Evolutionary conservation across 2,329 filamentous ascomycete species (phyloP).

Genomic region (Xylariales sp.): DNA sequence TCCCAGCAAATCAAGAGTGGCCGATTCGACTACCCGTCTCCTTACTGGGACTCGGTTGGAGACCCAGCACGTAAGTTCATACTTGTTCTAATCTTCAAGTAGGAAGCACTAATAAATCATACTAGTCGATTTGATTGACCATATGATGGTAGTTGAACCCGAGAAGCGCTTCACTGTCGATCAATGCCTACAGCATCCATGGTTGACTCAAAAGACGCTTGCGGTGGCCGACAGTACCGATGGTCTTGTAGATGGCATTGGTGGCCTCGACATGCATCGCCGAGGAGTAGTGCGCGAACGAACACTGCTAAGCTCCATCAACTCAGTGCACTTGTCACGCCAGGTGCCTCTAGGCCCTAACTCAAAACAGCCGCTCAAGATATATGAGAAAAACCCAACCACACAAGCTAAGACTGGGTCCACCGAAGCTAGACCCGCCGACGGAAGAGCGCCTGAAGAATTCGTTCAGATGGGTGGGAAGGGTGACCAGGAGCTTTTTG

Average conservation of each 20-base stretch:
- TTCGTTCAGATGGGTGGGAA: conserved; percentile 89
- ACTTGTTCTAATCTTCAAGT: conserved; percentile 1
- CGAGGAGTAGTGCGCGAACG: conserved; percentile 84
- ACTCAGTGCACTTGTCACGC: conserved; percentile 71
- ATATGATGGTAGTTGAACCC: conserved; percentile 91
- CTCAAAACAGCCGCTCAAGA: conserved; percentile 71
- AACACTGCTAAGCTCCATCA: conserved; percentile 84
- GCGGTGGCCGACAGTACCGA: conserved; percentile 87
- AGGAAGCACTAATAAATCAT: conserved; percentile 29
- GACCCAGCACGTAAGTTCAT: conserved; percentile 76
- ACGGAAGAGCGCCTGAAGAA: conserved; percentile 74
- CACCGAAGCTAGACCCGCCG: conserved; percentile 75
- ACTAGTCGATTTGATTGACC: conserved; percentile 87
- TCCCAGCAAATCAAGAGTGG: conserved; percentile 91
- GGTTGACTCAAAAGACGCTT: conserved; percentile 74
- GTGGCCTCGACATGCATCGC: conserved; percentile 82
- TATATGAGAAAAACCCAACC: conserved; percentile 77
- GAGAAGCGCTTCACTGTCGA: conserved; percentile 88
- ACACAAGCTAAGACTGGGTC: conserved; percentile 54
- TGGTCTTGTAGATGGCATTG: conserved; percentile 88
- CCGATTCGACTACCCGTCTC: conserved; percentile 92
- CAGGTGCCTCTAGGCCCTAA: conserved; percentile 69
- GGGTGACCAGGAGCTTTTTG: conserved; percentile 83
- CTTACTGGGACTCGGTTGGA: conserved; percentile 92
- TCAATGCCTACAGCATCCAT: conserved; percentile 90